These are phyloP conservation scores for Colletotrichum sp. DNA, from an alignment of 2,329 filamentous ascomycete species.

Conservation along the genomic window DNA sequence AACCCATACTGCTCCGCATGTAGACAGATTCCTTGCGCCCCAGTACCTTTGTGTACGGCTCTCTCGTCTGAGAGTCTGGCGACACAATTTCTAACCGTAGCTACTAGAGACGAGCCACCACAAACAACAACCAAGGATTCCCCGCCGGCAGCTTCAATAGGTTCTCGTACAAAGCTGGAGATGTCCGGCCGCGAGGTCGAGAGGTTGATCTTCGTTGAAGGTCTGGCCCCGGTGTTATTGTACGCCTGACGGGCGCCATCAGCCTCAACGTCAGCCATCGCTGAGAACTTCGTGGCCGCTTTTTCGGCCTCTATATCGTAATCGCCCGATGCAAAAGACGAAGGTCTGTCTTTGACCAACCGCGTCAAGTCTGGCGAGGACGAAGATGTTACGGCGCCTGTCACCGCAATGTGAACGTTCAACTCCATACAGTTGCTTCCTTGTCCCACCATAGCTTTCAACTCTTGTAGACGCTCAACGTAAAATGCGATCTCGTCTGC, in stretches of 20 bases:
- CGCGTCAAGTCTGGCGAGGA: neutral
- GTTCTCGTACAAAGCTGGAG: conserved; percentile 52
- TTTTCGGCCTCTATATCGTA: neutral
- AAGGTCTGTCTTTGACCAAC: neutral
- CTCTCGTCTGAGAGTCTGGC: conserved; percentile 63
- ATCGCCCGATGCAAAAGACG: neutral
- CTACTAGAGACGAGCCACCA: conserved; percentile 61
- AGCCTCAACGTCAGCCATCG: neutral
- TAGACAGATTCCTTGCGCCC: conserved; percentile 66
- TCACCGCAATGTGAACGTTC: conserved; percentile 58
- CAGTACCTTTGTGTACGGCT: conserved; percentile 68
- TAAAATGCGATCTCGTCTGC: conserved; percentile 63
- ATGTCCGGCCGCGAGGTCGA: conserved; percentile 46
- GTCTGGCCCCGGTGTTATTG: neutral
- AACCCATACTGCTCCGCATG: conserved; percentile 67
- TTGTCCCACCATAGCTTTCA: conserved; percentile 45
- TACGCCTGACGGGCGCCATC: conserved; percentile 31
- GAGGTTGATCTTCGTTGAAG: neutral
- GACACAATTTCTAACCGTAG: conserved; percentile 60
- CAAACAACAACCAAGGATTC: conserved; percentile 68
- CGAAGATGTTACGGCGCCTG: conserved; percentile 17
- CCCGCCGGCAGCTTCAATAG: conserved; percentile 63
- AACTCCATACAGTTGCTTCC: conserved; percentile 55
- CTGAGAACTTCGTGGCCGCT: neutral
- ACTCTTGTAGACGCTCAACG: conserved; percentile 50